Conservation (phyloP, 345 rosid species). For the Citrus maxima region DNA sequence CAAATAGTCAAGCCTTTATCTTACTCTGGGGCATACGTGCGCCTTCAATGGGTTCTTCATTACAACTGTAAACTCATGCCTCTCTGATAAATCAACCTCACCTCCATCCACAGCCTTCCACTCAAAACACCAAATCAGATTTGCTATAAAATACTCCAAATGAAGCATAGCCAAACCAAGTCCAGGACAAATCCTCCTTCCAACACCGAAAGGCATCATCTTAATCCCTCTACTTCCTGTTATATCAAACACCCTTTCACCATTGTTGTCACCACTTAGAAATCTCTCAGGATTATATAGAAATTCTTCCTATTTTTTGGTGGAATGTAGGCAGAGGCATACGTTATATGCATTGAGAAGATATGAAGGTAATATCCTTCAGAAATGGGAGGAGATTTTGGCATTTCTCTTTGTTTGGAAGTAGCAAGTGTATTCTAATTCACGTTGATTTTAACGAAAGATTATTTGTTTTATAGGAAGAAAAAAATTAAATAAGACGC, state of each 20-base stretch:
- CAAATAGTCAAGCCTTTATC: not conserved
- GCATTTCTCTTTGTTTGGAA: not conserved
- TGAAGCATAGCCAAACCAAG: not conserved
- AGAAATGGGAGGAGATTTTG: not conserved
- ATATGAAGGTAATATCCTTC: not conserved
- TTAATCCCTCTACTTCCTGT: slow-evolving; percentile 5
- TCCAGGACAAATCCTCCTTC: slow-evolving; percentile 20
- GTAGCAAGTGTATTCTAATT: not conserved
- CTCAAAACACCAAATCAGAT: not conserved
- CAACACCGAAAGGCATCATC: slow-evolving; percentile 15
- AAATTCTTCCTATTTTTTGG: too few species aligned
- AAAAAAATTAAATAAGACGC: not conserved
- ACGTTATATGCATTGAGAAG: not conserved
- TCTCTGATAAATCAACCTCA: not conserved
- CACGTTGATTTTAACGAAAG: not conserved
- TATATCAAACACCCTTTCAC: slow-evolving; percentile 2
- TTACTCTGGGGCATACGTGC: not conserved
- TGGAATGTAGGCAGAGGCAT: not conserved
- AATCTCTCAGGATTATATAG: slow-evolving; percentile 23
- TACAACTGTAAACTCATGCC: not conserved
- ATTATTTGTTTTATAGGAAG: too few species aligned
- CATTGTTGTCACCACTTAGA: not conserved
- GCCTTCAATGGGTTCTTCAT: slow-evolving; percentile 6
- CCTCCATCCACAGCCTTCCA: slow-evolving; percentile 9
- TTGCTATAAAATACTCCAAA: slow-evolving; percentile 7